Conservation (phyloP, 176 grass and related monocot species). For the Microstegium vimineum region DNA sequence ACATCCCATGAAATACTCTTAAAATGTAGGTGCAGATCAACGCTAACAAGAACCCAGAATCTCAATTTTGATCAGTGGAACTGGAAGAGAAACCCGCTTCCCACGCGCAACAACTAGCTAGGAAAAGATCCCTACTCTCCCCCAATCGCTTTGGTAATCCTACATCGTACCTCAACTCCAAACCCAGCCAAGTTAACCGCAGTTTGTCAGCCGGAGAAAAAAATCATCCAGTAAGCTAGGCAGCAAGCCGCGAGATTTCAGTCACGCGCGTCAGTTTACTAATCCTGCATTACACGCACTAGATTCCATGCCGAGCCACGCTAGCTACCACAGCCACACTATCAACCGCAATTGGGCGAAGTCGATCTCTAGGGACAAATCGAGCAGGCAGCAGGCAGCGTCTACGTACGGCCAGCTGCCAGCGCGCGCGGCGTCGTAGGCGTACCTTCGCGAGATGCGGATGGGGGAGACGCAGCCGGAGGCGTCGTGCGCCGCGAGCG, state of each 20-base stretch:
- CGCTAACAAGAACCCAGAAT: background rate
- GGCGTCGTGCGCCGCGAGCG: conserved; percentile 52
- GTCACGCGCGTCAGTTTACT: background rate
- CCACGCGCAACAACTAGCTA: background rate
- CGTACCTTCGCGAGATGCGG: conserved; percentile 60
- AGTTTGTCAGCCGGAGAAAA: background rate
- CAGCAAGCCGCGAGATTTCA: background rate
- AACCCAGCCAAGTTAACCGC: background rate
- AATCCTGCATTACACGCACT: background rate
- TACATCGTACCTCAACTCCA: background rate
- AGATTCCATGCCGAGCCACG: background rate
- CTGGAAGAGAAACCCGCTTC: background rate
- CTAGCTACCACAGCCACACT: background rate
- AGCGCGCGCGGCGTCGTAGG: background rate
- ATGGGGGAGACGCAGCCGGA: conserved; percentile 62
- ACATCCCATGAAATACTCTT: background rate
- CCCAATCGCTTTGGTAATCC: background rate
- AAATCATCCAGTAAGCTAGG: background rate
- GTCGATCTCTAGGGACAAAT: background rate
- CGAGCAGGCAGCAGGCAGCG: background rate
- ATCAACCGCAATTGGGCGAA: background rate
- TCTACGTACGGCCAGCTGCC: background rate
- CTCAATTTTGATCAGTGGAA: background rate
- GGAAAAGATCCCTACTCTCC: background rate
- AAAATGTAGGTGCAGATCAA: background rate